Evolutionary conservation across 768 basidiomycete genomes (phyloP), one percentile per base, ranked within the genome.

Genomic region (Pisolithus marmoratus): DNA sequence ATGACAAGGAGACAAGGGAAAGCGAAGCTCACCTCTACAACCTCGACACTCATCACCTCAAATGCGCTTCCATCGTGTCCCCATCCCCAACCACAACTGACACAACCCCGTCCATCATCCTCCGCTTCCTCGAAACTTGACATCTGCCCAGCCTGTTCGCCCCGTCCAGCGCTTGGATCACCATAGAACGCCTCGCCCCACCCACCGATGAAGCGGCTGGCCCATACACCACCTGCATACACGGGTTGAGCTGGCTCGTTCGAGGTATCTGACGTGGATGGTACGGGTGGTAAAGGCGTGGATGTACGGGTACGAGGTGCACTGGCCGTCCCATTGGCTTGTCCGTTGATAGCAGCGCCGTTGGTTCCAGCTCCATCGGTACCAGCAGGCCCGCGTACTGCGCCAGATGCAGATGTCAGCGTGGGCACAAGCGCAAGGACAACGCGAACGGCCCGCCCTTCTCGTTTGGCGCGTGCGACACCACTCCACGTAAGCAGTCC

Each of bases 51-150:
- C 17, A 89, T 64, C 49, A 90, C 77, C 70, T 88, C 88, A 58
- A 88, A 76, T 23, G 83, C 85, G 59, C 83, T 82, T 23, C 87
- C 88, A 54, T 88, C 87, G 56, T 89, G 88, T 2, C 83, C 82
- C 56, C 78, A 81, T n/a, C 87, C 86, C 88, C 87, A 88, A 0
- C 80, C 80, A 8, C 80, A 83, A 64, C 84, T 86, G n/a, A 76
- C 70, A 58, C 86, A 66, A 9, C 75, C 72, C 44, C 83, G 67
- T 24, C 83, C 83, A 58, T 85, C 84, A 53, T 85, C 80, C 37
- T 77, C 76, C 8, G 64, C 69, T 53, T 65, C 67, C 60, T 73
- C 63, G 55, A 62, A 68, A 45, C 53, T 61, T 41, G 57, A 60
- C 64, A 58, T 71, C 53, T 53, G 67, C 22, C 29, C 31, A 26